These are phyloP conservation scores for Trapa bicornis DNA, from an alignment of 345 rosid genomes.

Conservation along the genomic window DNA sequence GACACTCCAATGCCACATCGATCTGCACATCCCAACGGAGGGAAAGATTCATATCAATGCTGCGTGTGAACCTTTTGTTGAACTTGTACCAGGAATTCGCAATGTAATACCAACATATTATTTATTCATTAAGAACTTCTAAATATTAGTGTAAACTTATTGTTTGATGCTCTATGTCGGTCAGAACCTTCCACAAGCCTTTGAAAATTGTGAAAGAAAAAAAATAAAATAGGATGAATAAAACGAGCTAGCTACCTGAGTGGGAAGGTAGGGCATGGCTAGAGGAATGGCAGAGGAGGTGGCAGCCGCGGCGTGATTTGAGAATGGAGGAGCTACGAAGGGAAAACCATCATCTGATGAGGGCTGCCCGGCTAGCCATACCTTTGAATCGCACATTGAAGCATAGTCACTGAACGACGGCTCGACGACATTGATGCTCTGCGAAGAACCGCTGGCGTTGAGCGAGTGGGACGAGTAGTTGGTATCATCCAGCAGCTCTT, in stretches of 20 bases:
- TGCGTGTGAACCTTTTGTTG: too few species aligned
- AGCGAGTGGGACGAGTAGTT: conserved; percentile 26
- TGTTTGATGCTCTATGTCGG: too few species aligned
- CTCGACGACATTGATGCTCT: conserved; percentile 9
- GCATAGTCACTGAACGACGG: conserved; percentile 19
- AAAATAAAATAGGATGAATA: too few species aligned
- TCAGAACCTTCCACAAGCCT: too few species aligned
- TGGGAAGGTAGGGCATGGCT: conserved; percentile 39
- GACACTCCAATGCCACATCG: conserved; percentile 62
- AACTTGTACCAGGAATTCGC: too few species aligned
- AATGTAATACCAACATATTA: too few species aligned
- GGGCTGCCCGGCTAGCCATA: conserved; percentile 6
- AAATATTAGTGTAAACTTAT: too few species aligned
- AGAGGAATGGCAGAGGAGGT: not conserved
- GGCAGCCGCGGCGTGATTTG: conserved; percentile 17
- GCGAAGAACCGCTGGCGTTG: conserved; percentile 18
- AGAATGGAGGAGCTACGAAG: conserved; percentile 32
- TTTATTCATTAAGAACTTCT: too few species aligned
- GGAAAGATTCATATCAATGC: too few species aligned
- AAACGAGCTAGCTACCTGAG: conserved; percentile 32
- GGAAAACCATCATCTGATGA: conserved; percentile 40
- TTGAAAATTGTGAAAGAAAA: too few species aligned
- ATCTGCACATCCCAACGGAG: conserved; percentile 23
- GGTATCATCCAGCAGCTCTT: conserved; percentile 20
- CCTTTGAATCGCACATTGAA: conserved; percentile 1